Percentiles rank a stretch among this genome's conserved stretches.
These are phyloP conservation scores for Rhizoclosmatium sp. DNA, from an alignment of 192 early-diverging fungal genomes.

Conservation along the genomic window DNA sequence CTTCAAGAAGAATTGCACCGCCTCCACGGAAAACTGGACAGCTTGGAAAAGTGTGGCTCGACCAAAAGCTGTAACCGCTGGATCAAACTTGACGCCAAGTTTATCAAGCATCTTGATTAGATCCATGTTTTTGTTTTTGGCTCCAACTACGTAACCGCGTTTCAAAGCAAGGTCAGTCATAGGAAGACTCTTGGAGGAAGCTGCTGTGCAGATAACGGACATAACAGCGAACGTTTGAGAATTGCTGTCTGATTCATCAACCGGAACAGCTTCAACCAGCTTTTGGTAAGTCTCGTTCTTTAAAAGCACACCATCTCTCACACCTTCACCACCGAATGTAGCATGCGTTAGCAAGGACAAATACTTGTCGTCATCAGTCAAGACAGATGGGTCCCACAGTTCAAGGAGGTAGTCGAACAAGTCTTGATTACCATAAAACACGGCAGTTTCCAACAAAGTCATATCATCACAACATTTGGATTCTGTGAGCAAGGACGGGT, in stretches of 20 bases:
- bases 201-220: neutral
- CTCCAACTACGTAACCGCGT: neutral
- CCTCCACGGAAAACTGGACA: neutral
- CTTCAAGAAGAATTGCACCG: neutral
- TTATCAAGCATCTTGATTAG: neutral
- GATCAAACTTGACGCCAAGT: neutral
- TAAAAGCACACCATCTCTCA: neutral
- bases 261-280: neutral
- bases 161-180: neutral
- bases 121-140: neutral
- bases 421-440: neutral
- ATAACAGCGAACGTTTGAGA: neutral
- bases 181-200: neutral
- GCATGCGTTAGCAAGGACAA: neutral
- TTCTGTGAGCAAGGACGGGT: neutral
- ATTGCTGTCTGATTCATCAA: neutral
- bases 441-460: neutral
- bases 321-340: neutral
- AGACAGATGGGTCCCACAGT: neutral
- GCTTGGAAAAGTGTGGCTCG: neutral
- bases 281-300: neutral
- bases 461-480: neutral
- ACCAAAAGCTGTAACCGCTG: neutral
- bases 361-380: neutral
- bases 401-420: neutral